A percentile compares a stretch with the other conserved stretches of the same genome.
Conservation (phyloP, 768 basidiomycete species). For the Mycena chlorophos region DNA sequence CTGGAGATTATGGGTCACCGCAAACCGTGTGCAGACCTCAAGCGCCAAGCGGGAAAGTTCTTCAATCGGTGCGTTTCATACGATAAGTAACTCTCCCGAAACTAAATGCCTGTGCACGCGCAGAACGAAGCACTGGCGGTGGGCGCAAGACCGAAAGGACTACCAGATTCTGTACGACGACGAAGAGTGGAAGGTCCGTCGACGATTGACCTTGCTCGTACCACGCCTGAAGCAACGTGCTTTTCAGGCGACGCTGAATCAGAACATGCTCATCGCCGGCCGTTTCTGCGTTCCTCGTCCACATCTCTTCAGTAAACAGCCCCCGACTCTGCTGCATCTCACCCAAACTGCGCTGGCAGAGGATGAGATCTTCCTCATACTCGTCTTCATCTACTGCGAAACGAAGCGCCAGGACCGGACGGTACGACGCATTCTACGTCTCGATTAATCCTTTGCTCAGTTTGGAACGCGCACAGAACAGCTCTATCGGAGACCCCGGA, state of each 20-base stretch:
- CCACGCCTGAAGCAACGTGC: background rate
- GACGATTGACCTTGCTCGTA: constrained; percentile 1
- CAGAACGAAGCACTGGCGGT: constrained; percentile 47
- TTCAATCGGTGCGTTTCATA: constrained; percentile 24
- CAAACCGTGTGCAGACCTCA: constrained; percentile 41
- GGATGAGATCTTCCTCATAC: constrained; percentile 41
- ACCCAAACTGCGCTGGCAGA: constrained; percentile 40
- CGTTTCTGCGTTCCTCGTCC: constrained; percentile 49
- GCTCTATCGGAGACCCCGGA: constrained; percentile 10
- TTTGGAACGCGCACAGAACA: constrained; percentile 18
- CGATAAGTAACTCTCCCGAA: too few species aligned
- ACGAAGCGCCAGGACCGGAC: constrained; percentile 37
- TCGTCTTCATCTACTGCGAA: constrained; percentile 38
- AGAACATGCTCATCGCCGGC: constrained; percentile 35
- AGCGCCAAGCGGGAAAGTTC: constrained; percentile 39
- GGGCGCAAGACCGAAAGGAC: constrained; percentile 44
- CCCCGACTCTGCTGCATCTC: constrained; percentile 41
- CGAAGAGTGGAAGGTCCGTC: constrained; percentile 49
- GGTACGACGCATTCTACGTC: constrained; percentile 20
- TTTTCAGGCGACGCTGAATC: constrained; percentile 25
- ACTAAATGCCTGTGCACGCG: background rate
- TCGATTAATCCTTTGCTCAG: background rate
- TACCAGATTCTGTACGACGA: constrained; percentile 45
- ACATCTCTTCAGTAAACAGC: constrained; percentile 46
- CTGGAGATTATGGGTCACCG: constrained; percentile 47